Conservation (phyloP, 176 grass and related monocot genomes). For the Avena eriantha region DNA sequence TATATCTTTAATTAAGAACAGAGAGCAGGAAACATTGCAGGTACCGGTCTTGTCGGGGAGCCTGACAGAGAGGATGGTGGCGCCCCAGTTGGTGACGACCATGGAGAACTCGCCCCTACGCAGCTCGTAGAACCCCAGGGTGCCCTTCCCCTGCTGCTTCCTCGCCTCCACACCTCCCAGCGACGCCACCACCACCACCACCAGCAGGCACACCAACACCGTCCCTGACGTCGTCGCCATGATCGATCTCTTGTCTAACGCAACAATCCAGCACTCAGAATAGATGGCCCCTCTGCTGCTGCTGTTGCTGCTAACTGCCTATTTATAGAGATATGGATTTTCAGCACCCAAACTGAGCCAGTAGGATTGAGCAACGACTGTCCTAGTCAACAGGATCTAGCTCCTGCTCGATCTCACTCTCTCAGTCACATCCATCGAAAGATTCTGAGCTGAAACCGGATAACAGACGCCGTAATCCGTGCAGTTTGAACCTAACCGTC, state of each 20-base stretch:
- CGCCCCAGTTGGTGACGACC: slow-evolving; percentile 61
- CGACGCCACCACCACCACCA: not conserved
- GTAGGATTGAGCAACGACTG: not conserved
- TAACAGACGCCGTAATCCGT: slow-evolving; percentile 18
- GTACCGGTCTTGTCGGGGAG: slow-evolving; percentile 79
- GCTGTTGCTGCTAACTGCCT: not conserved
- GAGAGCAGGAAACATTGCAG: not conserved
- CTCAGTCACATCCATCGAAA: not conserved
- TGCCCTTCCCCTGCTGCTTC: slow-evolving; percentile 42
- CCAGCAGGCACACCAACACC: not conserved
- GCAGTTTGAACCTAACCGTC: not conserved
- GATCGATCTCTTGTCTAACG: not conserved
- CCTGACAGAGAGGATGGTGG: slow-evolving; percentile 59
- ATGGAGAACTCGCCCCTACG: slow-evolving; percentile 59
- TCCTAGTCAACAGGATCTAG: slow-evolving; percentile 51
- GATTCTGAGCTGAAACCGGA: not conserved
- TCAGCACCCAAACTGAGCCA: not conserved
- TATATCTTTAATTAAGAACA: not conserved
- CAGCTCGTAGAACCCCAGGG: slow-evolving; percentile 59
- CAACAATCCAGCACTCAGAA: no score
- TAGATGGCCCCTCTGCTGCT: not conserved
- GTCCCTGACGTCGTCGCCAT: not conserved
- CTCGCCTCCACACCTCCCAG: slow-evolving; percentile 32
- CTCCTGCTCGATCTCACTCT: not conserved
- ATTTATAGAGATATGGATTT: slow-evolving; percentile 36